Evolutionary conservation across 2,329 filamentous ascomycete species (phyloP).

Genomic region (Aspergillus udagawae): DNA sequence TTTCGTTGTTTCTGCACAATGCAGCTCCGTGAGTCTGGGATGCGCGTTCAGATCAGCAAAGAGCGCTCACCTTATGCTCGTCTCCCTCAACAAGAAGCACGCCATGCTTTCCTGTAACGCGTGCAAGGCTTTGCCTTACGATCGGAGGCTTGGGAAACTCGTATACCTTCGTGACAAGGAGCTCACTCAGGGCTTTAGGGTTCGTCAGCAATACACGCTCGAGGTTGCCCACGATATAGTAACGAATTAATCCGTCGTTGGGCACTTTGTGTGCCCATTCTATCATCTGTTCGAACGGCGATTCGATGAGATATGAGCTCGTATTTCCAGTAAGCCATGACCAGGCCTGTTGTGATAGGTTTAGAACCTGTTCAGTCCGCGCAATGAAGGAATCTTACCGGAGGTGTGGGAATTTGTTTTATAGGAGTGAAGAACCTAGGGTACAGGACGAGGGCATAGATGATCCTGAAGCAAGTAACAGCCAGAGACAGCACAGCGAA

Average conservation of each 20-base stretch:
- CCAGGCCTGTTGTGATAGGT: constrained; percentile 26
- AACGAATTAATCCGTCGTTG: constrained; percentile 67
- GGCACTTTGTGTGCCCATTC: constrained; percentile 58
- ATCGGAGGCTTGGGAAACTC: constrained; percentile 62
- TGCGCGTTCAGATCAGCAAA: no score
- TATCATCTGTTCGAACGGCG: constrained; percentile 36
- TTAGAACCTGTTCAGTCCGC: background rate
- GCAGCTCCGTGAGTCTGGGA: no score
- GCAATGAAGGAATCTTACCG: constrained; percentile 33
- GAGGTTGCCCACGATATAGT: constrained; percentile 58
- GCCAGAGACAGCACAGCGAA: constrained; percentile 18
- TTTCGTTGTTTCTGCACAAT: constrained; percentile 58
- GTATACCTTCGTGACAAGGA: constrained; percentile 66
- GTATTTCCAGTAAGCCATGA: constrained; percentile 47
- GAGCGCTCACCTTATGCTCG: constrained; percentile 63
- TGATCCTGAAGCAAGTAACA: constrained; percentile 17
- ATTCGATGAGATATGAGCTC: constrained; percentile 30
- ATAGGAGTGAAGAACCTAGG: constrained; percentile 57
- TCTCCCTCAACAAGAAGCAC: constrained; percentile 80
- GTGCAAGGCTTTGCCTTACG: constrained; percentile 39
- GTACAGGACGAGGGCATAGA: constrained; percentile 49
- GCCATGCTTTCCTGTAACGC: constrained; percentile 37
- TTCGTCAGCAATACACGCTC: constrained; percentile 61
- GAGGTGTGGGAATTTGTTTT: constrained; percentile 53
- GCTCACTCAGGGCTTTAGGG: constrained; percentile 64